Base-by-base conservation (phyloP, 345 rosid species). In the Brassica juncea region DNA sequence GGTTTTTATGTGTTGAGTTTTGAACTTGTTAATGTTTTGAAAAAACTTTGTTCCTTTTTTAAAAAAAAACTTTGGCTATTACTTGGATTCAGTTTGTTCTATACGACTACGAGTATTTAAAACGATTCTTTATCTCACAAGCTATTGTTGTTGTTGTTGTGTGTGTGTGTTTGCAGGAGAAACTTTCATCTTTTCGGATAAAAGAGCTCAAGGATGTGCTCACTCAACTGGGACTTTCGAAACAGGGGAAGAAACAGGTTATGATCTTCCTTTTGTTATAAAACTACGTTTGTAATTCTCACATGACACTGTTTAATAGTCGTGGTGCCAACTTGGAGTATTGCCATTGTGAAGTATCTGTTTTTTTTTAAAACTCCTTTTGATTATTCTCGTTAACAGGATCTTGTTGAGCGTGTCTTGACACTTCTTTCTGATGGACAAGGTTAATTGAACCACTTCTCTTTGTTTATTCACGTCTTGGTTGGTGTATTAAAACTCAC, bases 181-280 rank as follows among this genome's bases (percentile, higher is more conserved):
- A 93, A 58, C 82, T 95, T 84, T 84, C 89, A 8, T 86, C 86
- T 80, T 95, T 95, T 73, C 91, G 99, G 70, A 90, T 95, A 73
- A 95, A 88, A 82, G 99, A 95, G 88, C 97, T 95, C 39, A 95
- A 95, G 89, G 97, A 93, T 87, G 94, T 92, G 74, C 88, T 95
- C n/a, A 85, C 90, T 72, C 90, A 87, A 67, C 81, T 95, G 58
- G 93, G 97, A 70, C 97, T 93, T 73, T 88, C 99, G 63, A 95
- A 95, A 85, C 99, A 95, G 82, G 99, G 99, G 70, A 93, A 89
- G 87, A 95, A 93, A 78, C 98, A 93, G 97, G 99, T 93, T 68
- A 47, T 54, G 10, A 54, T 54, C 60, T 54, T 54, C 3, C 27
- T 15, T 7, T 8, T 54, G 60, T 39, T 39, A 39, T 39, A 39